These are phyloP conservation scores for Globisporangium polare DNA, from an alignment of 352 stramenopile genomes.

Conservation along the genomic window DNA sequence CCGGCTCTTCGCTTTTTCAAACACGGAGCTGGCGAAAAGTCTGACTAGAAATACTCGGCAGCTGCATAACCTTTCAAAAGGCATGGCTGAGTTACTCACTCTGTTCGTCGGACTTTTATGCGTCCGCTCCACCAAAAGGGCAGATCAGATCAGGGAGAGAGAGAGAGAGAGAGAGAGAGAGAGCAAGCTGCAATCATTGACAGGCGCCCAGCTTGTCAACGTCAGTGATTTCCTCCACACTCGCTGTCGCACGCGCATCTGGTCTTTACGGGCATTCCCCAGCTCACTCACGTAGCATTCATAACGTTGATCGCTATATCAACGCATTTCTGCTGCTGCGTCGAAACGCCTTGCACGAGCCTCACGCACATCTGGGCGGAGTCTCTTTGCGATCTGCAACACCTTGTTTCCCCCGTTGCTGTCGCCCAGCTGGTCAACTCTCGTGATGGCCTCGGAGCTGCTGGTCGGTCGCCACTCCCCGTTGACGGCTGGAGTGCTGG, in stretches of 20 bases:
- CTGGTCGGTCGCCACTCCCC: not conserved
- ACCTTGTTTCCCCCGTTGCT: not conserved
- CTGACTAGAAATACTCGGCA: not conserved
- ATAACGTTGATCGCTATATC: no score
- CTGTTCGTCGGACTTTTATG: not conserved
- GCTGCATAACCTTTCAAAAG: not conserved
- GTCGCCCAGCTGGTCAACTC: conserved; percentile 5
- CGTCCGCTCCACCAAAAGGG: no score
- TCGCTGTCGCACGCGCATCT: not conserved
- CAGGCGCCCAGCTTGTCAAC: no score
- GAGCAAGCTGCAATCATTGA: no score
- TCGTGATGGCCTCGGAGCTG: not conserved
- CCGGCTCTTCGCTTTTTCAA: not conserved
- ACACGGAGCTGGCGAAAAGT: not conserved
- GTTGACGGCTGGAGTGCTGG: not conserved
- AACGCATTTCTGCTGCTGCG: not conserved
- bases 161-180: no score
- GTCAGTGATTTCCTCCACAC: no score
- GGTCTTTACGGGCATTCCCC: not conserved
- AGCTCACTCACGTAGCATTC: no score
- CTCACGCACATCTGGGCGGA: not conserved
- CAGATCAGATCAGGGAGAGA: no score
- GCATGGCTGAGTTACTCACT: not conserved
- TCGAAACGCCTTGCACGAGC: not conserved
- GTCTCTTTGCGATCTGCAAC: not conserved